Conservation (phyloP, 225 moss, liverwort and hornwort species). For the Marchantia paleacea region DNA sequence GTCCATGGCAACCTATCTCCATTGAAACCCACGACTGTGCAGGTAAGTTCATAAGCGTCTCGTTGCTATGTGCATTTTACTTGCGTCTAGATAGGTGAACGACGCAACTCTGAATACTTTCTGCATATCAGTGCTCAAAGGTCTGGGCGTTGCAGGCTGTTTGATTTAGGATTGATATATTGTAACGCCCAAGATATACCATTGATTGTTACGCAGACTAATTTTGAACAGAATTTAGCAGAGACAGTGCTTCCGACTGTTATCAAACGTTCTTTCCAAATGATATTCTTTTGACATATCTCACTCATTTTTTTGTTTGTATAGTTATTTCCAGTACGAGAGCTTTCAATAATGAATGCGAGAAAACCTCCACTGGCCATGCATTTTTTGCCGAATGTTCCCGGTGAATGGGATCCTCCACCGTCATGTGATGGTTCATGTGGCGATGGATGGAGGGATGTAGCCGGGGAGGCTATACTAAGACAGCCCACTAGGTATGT, state of each 20-base stretch:
- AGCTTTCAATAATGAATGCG: conserved; percentile 97
- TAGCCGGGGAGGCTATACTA: conserved; percentile 66
- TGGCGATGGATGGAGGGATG: conserved; percentile 66
- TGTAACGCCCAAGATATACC: background rate
- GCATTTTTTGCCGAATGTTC: conserved; percentile 87
- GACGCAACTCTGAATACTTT: background rate
- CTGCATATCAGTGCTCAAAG: background rate
- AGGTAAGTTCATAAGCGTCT: conserved; percentile 47
- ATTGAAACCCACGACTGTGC: conserved; percentile 70
- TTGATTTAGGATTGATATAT: background rate
- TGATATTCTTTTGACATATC: background rate
- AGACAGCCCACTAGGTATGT: conserved; percentile 90
- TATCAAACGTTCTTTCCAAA: background rate
- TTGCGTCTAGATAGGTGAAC: background rate
- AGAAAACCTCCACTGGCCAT: conserved; percentile 89
- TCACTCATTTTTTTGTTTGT: conserved; percentile 20
- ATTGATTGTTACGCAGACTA: background rate
- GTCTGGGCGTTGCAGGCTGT: background rate
- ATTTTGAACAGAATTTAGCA: background rate
- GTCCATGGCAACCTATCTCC: conserved; percentile 85
- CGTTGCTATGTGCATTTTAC: background rate
- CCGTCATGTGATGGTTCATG: conserved; percentile 80
- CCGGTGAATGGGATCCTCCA: conserved; percentile 57
- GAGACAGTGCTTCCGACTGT: background rate
- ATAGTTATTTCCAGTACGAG: conserved; percentile 92